Conservation (phyloP, 2,329 filamentous ascomycete species). For the Cordyceps pruinosa region DNA sequence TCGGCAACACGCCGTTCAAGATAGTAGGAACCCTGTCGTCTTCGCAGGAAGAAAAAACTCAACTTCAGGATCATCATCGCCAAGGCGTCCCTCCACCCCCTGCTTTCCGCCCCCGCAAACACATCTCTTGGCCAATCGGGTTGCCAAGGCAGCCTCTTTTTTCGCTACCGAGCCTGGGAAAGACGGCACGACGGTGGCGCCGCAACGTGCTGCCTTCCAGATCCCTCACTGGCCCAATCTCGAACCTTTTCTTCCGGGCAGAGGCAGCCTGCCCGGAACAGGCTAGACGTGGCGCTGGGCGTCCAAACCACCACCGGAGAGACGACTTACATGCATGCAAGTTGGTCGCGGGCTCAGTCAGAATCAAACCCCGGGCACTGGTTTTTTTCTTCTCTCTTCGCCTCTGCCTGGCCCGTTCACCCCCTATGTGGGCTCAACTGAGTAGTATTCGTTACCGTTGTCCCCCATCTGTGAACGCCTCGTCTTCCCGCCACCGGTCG, state of each 20-base stretch:
- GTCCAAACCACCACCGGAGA: neutral
- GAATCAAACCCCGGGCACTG: too few species aligned
- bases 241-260: neutral
- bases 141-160: constrained; percentile 5
- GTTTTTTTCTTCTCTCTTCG: neutral
- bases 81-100: neutral
- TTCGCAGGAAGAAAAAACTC: too few species aligned
- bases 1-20: too few species aligned
- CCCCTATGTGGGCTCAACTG: neutral
- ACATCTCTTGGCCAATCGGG: constrained; percentile 10
- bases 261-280: neutral
- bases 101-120: neutral
- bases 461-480: constrained; percentile 3
- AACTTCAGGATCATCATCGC: neutral
- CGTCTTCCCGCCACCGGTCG: neutral
- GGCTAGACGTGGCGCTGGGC: neutral
- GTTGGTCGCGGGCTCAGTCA: too few species aligned
- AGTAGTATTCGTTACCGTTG: neutral
- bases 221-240: constrained; percentile 7
- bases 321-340: constrained; percentile 1
- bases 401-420: neutral
- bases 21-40: too few species aligned
- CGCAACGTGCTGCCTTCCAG: constrained; percentile 3
- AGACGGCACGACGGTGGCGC: constrained; percentile 1
- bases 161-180: neutral